A percentile compares a stretch with the other conserved stretches of the same genome.
Conservation (phyloP, 129 eudicot genomes). For the Escallonia rubra region DNA sequence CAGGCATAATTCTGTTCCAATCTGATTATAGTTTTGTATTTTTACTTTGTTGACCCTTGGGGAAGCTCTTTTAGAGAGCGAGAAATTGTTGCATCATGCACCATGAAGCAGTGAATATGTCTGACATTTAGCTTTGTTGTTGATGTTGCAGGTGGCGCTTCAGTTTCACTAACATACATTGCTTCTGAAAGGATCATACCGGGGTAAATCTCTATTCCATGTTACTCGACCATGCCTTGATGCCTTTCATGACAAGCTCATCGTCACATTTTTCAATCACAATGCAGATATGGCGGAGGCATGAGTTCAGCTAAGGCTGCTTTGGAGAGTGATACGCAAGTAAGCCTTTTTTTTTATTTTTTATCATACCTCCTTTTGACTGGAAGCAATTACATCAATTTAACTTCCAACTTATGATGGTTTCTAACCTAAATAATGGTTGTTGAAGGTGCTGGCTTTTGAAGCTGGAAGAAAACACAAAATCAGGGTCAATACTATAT, state of each 20-base stretch:
- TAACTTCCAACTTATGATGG: too few species aligned
- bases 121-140: not conserved
- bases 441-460: too few species aligned
- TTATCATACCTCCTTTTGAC: too few species aligned
- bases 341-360: too few species aligned
- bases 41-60: too few species aligned
- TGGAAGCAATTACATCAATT: too few species aligned
- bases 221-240: not conserved
- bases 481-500: too few species aligned
- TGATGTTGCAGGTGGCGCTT: conserved; percentile 63
- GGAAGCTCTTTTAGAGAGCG: too few species aligned
- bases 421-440: too few species aligned
- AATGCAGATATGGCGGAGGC: conserved; percentile 77
- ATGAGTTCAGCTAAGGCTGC: conserved; percentile 95
- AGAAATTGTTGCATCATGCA: not conserved
- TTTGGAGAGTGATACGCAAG: conserved; percentile 66
- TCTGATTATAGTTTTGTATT: not conserved
- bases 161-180: conserved; percentile 84
- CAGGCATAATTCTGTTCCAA: conserved; percentile 36
- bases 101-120: not conserved
- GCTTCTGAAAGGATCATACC: conserved; percentile 93
- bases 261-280: not conserved
- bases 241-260: not conserved
- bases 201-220: conserved; percentile 43
- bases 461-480: too few species aligned